Evolutionary conservation across 2,329 filamentous ascomycete species (phyloP).

Genomic region (Aaosphaeria pasadenensis): DNA sequence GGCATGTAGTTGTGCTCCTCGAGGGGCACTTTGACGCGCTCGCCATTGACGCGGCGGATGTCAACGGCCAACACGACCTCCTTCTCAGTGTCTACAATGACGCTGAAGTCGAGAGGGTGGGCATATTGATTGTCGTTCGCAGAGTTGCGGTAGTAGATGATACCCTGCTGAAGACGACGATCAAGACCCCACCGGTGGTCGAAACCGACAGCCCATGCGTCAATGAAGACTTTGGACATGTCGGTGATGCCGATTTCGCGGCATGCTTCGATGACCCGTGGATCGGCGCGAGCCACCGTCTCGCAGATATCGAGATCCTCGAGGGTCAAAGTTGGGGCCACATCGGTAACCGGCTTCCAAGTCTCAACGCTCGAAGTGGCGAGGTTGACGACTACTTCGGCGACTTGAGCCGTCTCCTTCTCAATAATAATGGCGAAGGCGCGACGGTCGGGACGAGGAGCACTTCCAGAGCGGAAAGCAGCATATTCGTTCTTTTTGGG

Average conservation of each 20-base stretch:
- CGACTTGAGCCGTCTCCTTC: neutral
- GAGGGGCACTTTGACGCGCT: slow-evolving; percentile 66
- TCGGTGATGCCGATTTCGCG: slow-evolving; percentile 79
- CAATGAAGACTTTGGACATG: slow-evolving; percentile 95
- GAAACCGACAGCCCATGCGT: slow-evolving; percentile 92
- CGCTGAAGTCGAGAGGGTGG: slow-evolving; percentile 89
- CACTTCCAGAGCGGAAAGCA: neutral
- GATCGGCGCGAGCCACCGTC: slow-evolving; percentile 69
- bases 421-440: neutral
- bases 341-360: neutral
- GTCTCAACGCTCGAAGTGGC: neutral
- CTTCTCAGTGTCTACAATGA: slow-evolving; percentile 81
- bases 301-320: slow-evolving; percentile 85
- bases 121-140: slow-evolving; percentile 86
- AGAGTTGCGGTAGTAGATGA: slow-evolving; percentile 95
- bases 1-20: slow-evolving; percentile 74
- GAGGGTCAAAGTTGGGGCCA: slow-evolving; percentile 60
- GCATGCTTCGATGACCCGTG: slow-evolving; percentile 88
- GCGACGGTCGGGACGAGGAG: neutral
- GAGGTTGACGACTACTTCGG: neutral
- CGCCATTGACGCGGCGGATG: slow-evolving; percentile 69
- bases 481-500: neutral
- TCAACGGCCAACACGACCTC: slow-evolving; percentile 79
- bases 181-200: slow-evolving; percentile 82
- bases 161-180: slow-evolving; percentile 80